Conservation (phyloP, 176 grass and related monocot species). For the Zizania latifolia region DNA sequence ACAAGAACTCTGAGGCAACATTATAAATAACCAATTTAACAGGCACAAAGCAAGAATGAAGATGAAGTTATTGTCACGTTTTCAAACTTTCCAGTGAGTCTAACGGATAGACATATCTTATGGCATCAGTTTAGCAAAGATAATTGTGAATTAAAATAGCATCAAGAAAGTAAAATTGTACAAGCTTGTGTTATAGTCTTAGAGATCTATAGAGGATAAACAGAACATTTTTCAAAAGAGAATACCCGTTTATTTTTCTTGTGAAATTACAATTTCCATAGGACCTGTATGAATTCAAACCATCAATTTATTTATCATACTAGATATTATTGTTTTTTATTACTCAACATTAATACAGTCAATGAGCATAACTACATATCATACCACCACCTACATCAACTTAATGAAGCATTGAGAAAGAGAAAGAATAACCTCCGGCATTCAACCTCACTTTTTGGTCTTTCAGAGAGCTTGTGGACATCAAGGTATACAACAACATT, state of each 20-base stretch:
- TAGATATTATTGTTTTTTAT: background rate
- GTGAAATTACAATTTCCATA: background rate
- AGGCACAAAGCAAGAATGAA: background rate
- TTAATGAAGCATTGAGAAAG: background rate
- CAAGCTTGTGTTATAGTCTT: too few relatives aligned
- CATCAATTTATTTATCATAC: background rate
- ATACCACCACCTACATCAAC: background rate
- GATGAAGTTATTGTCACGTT: background rate
- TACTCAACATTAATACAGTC: background rate
- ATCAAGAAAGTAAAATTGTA: slow-evolving; percentile 9
- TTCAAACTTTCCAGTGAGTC: background rate
- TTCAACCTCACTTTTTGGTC: slow-evolving; percentile 66
- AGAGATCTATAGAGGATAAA: too few relatives aligned
- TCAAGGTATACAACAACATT: slow-evolving; percentile 92
- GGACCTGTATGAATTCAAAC: background rate
- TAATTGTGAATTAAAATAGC: background rate
- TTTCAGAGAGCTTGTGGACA: slow-evolving; percentile 93
- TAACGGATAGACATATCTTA: slow-evolving; percentile 1
- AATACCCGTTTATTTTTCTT: background rate
- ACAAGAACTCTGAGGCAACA: background rate
- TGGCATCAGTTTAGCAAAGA: background rate
- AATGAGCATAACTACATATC: background rate
- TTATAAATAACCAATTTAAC: background rate
- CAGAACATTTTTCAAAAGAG: background rate
- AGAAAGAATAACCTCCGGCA: slow-evolving; percentile 52